Evolutionary conservation across 352 stramenopile genomes (phyloP).

Genomic region (Globisporangium radiosum): DNA sequence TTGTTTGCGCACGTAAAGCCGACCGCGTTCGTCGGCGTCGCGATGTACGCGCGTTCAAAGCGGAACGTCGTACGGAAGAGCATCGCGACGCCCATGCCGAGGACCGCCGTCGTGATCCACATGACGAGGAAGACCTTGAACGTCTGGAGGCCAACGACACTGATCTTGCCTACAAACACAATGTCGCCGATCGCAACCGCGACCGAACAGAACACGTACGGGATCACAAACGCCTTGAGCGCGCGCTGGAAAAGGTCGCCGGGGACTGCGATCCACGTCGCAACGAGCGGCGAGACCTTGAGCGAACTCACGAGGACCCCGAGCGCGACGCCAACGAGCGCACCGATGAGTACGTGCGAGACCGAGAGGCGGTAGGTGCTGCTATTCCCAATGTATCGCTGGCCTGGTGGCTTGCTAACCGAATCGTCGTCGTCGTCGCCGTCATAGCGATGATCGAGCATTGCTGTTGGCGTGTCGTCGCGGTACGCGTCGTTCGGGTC

Average conservation of each 20-base stretch:
- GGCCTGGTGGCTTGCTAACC: not conserved
- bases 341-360: slow-evolving; percentile 41
- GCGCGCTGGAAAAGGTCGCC: slow-evolving; percentile 72
- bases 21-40: slow-evolving; percentile 24
- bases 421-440: slow-evolving; percentile 6
- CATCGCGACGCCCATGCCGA: slow-evolving; percentile 52
- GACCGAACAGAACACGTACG: slow-evolving; percentile 78
- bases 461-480: slow-evolving; percentile 5
- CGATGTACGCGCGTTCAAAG: slow-evolving; percentile 14
- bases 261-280: slow-evolving; percentile 55
- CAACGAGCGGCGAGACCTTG: slow-evolving; percentile 31
- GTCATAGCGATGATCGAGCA: slow-evolving; percentile 5
- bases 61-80: slow-evolving; percentile 57
- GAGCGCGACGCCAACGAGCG: slow-evolving; percentile 39
- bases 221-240: slow-evolving; percentile 67
- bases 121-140: slow-evolving; percentile 51
- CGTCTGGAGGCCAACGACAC: slow-evolving; percentile 57
- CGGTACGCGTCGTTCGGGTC: slow-evolving; percentile 6
- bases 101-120: slow-evolving; percentile 37
- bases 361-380: slow-evolving; percentile 46
- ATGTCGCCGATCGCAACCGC: slow-evolving; percentile 71
- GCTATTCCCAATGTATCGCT: slow-evolving; percentile 19
- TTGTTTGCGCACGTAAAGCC: slow-evolving; percentile 45
- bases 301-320: slow-evolving; percentile 41
- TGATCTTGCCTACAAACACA: slow-evolving; percentile 68